Percentiles rank a stretch among this genome's conserved stretches.
These are phyloP conservation scores for Nevesoporus exiguus DNA, from an alignment of 768 basidiomycete species.

Conservation along the genomic window DNA sequence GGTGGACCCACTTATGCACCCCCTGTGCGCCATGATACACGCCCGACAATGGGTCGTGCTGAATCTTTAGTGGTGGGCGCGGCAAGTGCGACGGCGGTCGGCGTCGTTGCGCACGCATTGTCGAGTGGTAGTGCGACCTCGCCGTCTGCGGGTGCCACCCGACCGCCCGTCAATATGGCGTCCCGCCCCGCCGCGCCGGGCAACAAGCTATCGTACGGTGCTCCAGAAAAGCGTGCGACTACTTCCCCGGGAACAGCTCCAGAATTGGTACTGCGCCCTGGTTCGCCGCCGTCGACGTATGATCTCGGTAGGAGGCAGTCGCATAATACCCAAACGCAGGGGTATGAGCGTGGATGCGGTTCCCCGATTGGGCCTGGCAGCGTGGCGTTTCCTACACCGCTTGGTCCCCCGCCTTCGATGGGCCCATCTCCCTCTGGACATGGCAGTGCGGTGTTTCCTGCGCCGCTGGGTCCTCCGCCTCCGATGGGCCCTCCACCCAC, in stretches of 20 bases:
- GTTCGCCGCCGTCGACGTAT: not conserved
- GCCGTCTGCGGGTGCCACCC: not conserved
- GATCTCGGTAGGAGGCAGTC: too few species aligned
- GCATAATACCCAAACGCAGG: too few species aligned
- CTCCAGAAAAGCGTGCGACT: not conserved
- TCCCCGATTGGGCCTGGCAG: not conserved
- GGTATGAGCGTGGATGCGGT: not conserved
- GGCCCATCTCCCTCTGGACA: not conserved
- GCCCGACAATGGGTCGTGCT: not conserved
- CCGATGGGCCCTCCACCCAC: not conserved
- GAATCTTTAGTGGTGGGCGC: conserved; percentile 1
- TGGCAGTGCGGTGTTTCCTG: not conserved
- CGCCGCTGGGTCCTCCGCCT: not conserved
- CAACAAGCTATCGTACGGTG: not conserved
- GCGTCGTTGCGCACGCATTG: not conserved
- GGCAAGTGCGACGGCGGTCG: not conserved
- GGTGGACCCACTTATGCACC: too few species aligned
- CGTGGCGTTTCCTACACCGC: not conserved
- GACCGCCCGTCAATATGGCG: conserved; percentile 13
- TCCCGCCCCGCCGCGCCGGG: conserved; percentile 5
- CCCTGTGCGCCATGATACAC: not conserved
- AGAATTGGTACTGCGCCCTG: too few species aligned
- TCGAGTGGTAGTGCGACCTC: not conserved
- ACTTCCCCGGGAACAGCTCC: not conserved
- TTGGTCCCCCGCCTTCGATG: not conserved